Conservation (phyloP, 169 alveolate species). For the Eimeria falciformis region DNA sequence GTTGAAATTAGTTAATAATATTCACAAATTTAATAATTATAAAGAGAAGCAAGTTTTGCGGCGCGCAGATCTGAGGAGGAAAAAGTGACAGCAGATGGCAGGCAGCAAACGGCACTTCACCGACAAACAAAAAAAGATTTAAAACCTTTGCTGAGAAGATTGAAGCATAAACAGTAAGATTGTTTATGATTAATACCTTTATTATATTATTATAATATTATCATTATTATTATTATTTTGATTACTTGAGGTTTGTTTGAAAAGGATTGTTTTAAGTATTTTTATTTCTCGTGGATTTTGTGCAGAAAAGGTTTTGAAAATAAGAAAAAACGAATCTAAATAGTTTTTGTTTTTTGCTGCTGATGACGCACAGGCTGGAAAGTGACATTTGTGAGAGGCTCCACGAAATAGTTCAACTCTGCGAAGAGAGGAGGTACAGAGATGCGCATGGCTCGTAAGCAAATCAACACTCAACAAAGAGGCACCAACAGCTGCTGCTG, state of each 20-base stretch:
- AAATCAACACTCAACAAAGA: no score
- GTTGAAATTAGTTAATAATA: no score
- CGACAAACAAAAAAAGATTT: conserved; percentile 76
- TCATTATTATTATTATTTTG: no score
- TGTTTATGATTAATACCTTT: no score
- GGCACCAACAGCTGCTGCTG: conserved; percentile 87
- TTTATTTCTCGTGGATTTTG: no score
- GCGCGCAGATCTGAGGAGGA: conserved; percentile 75
- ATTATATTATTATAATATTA: no score
- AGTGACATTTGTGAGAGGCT: conserved; percentile 80
- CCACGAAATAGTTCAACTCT: conserved; percentile 85
- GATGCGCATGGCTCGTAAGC: conserved; percentile 89
- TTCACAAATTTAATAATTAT: no score
- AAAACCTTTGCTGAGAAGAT: conserved; percentile 51
- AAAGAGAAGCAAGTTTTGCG: no score
- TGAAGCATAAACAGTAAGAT: conserved; percentile 56
- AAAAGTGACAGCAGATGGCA: conserved; percentile 65
- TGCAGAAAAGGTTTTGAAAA: no score
- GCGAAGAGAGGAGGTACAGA: conserved; percentile 89
- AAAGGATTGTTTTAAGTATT: no score
- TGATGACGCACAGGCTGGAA: conserved; percentile 78
- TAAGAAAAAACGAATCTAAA: background rate
- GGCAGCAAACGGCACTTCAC: conserved; percentile 38
- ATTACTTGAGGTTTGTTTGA: no score
- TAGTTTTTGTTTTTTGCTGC: background rate